Evolutionary conservation across 106 monocot genomes (phyloP).

Genomic region (Hemerocallis citrina): DNA sequence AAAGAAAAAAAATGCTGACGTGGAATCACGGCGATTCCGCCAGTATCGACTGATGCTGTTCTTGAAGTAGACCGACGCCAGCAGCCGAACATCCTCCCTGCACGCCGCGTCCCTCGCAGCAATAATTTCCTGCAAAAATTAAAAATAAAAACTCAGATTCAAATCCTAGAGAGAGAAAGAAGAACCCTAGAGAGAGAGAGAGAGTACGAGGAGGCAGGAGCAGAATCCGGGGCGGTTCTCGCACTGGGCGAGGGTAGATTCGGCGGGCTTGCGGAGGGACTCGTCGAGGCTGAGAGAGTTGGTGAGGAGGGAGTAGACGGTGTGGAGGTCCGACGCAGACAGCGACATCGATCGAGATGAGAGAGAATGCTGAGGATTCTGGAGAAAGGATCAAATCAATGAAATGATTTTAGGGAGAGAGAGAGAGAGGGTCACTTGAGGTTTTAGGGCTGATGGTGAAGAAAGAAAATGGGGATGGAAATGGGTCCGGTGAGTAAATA

Average conservation of each 20-base stretch:
- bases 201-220: slow-evolving; percentile 87
- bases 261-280: slow-evolving; percentile 63
- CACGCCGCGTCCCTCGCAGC: slow-evolving; percentile 61
- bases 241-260: slow-evolving; percentile 79
- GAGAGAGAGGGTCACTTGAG: not conserved
- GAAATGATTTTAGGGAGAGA: not conserved
- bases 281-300: slow-evolving; percentile 73
- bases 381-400: not conserved
- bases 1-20: slow-evolving; percentile 14
- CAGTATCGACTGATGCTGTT: slow-evolving; percentile 86
- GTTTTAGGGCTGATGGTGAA: slow-evolving; percentile 2
- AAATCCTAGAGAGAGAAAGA: not conserved
- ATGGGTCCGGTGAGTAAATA: no score
- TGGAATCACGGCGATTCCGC: slow-evolving; percentile 62
- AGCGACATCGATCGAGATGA: slow-evolving; percentile 44
- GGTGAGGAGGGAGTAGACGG: slow-evolving; percentile 64
- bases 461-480: no score
- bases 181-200: not conserved
- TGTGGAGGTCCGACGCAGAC: slow-evolving; percentile 74
- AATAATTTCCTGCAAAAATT: slow-evolving; percentile 64
- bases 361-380: not conserved
- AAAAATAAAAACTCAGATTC: slow-evolving; percentile 3
- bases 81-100: slow-evolving; percentile 74
- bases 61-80: slow-evolving; percentile 94
- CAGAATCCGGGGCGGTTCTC: slow-evolving; percentile 95